Evolutionary conservation across 176 grass and related monocot species (phyloP), one percentile per base, ranked within the genome.

Genomic region (Avena insularis): DNA sequence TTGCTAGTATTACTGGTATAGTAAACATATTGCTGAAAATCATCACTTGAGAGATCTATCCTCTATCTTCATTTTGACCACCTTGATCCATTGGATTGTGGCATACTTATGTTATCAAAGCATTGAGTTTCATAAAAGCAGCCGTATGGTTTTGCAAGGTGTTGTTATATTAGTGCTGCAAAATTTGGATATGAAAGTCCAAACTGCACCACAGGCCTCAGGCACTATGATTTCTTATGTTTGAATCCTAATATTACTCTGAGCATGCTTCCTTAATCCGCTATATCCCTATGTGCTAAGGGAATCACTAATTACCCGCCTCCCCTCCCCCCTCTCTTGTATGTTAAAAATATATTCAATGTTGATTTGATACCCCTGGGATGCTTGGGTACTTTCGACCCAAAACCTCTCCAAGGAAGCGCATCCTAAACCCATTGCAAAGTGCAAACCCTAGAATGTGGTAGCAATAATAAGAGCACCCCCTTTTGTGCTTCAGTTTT

Each of bases 31-130:
- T 57, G 55, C 55, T 57, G 17, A 57, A 57, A 57, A 57, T 5
- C 19, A 17, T 57, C 55, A 57, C 55, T 19, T 17, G 4, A 57
- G 53, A 57, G 48, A 72, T 53, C 33, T 25, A 6, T 55, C 56
- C 12, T 85, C 48, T 21, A 77, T 77, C 25, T 85, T 47, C 4
- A 51, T 64, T 51, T 65, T 53, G 4, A 47, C 19, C 58, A 77
- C 58, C 29, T 53, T 65, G 45, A 38, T 84, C 71, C 83, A 65
- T 21, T 85, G 57, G 51, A 84, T 64, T 77, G 58, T 53, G 58
- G 27, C 58, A 77, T 77, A 84, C 27, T 40, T 29, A 61, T 31
- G 35, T 57, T 20, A 60, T 10, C 2, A 72, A 21, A 72, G 19
- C 35, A 48, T 19, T 12, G 54, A 20, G 23, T 73, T 48, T 59